A percentile compares a stretch with the other conserved stretches of the same genome.
Evolutionary conservation across 2,329 filamentous ascomycete genomes (phyloP).

Genomic region (Exophiala lecanii-corni): DNA sequence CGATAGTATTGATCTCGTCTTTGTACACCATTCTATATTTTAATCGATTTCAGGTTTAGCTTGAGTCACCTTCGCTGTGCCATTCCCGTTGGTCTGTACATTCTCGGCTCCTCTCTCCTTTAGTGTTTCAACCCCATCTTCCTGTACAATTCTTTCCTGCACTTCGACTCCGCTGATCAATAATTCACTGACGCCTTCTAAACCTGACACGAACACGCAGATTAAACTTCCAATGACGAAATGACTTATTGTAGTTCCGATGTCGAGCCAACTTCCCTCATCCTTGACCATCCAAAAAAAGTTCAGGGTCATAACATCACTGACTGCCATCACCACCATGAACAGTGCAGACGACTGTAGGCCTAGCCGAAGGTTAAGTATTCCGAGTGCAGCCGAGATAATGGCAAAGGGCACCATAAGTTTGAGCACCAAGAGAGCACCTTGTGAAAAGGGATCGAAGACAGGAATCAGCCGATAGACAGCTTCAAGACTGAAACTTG

Average conservation of each 20-base stretch:
- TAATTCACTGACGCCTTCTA: slow-evolving; percentile 80
- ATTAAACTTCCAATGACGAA: slow-evolving; percentile 88
- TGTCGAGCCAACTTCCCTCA: slow-evolving; percentile 95
- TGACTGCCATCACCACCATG: slow-evolving; percentile 88
- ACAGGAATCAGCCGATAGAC: slow-evolving; percentile 82
- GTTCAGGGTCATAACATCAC: slow-evolving; percentile 84
- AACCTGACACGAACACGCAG: slow-evolving; percentile 81
- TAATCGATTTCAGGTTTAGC: no score
- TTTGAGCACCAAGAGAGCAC: slow-evolving; percentile 79
- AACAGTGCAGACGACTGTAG: slow-evolving; percentile 86
- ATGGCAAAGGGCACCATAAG: slow-evolving; percentile 89
- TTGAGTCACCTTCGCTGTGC: no score
- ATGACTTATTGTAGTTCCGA: slow-evolving; percentile 92
- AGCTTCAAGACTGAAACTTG: slow-evolving; percentile 87
- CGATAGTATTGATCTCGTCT: no score
- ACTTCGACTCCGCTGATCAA: slow-evolving; percentile 76
- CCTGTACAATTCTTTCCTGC: no score
- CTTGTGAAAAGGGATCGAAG: slow-evolving; percentile 91
- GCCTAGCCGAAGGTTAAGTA: slow-evolving; percentile 77
- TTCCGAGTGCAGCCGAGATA: slow-evolving; percentile 88
- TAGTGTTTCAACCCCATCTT: no score
- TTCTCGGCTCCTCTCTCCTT: no score
- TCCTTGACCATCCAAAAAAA: slow-evolving; percentile 98
- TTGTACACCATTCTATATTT: no score
- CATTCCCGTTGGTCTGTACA: no score